Evolutionary conservation across 495 filamentous ascomycete species (phyloP), one percentile per base, ranked within the genome.

Genomic region (Penicillium soppii): DNA sequence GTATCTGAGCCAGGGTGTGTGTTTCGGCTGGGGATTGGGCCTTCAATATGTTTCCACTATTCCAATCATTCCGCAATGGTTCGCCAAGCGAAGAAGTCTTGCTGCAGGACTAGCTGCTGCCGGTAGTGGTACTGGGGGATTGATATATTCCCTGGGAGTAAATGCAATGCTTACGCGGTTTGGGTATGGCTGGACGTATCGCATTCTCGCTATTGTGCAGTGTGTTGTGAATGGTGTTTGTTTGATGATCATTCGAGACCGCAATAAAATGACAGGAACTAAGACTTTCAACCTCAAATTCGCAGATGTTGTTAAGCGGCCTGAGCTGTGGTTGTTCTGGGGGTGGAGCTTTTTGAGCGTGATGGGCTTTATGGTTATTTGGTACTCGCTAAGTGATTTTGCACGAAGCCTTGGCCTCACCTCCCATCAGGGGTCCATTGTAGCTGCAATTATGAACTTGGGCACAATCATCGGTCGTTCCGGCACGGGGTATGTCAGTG

Each of bases 51-150:
- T 85, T 10, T 74, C 80, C 13, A 79, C 77, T 9, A 46, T 56
- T 9, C 79, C 78, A 26, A 76, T 90, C 2, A 72, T 86, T 0
- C 78, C 86, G 2, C 86, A 91, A 62, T 92, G 89, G 89, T 92
- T 92, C 68, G 70, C 68, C 15, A 79, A 75, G 30, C 72, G 74
- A 20, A 76, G 86, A 25, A 83, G 80, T 32, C 72, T 91, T 15
- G 86, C 88, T n/a, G 88, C 83, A 54, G 84, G 86, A 1, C 78
- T 89, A n/a, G 72, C 80, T 5, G 73, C 85, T 1, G 76, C 80
- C 10, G 89, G 88, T 0, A 81, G 78, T 20, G 88, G 89, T 12
- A 72, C 89, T 29, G 85, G 86, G 12, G 89, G 89, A 0, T 66
- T 92, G 20, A 70, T 76, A 25, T 85, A 82, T 59, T 54, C 49